Conservation (phyloP, 2,329 filamentous ascomycete species). For the Blumeria graminis region DNA sequence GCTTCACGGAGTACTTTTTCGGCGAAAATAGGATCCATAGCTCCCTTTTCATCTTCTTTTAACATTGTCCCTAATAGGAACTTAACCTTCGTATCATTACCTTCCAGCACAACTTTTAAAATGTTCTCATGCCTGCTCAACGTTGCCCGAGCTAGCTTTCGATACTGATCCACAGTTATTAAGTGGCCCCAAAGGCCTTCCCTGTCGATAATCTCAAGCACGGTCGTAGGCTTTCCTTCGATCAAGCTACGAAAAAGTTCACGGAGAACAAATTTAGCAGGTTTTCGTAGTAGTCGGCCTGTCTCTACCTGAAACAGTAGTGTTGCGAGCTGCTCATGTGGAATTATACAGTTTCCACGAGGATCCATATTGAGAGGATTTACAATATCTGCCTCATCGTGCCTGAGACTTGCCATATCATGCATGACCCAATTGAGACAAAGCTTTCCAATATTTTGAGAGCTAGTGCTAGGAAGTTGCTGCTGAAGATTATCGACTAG, state of each 20-base stretch:
- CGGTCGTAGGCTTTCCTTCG: slow-evolving; percentile 18
- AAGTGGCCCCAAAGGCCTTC: slow-evolving; percentile 29
- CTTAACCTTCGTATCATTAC: slow-evolving; percentile 38
- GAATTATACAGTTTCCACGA: slow-evolving; percentile 10
- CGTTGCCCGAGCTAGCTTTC: slow-evolving; percentile 25
- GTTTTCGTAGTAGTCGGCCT: slow-evolving; percentile 25
- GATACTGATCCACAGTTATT: slow-evolving; percentile 30
- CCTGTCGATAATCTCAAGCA: slow-evolving; percentile 28
- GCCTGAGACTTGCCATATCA: slow-evolving; percentile 44
- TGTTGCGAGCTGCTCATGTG: slow-evolving; percentile 16
- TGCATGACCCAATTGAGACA: slow-evolving; percentile 48
- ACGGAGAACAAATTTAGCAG: slow-evolving; percentile 34
- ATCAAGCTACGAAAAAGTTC: slow-evolving; percentile 21
- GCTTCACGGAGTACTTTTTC: slow-evolving; percentile 27
- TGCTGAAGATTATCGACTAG: slow-evolving; percentile 23
- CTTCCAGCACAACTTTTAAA: slow-evolving; percentile 33
- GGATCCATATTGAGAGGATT: slow-evolving; percentile 9
- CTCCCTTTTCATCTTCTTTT: slow-evolving; percentile 30
- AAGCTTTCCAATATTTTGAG: slow-evolving; percentile 19
- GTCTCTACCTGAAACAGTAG: slow-evolving; percentile 21
- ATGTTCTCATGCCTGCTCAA: slow-evolving; percentile 26
- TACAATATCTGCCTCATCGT: slow-evolving; percentile 17
- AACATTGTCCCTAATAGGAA: slow-evolving; percentile 50
- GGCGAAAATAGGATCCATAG: slow-evolving; percentile 34
- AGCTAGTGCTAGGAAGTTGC: slow-evolving; percentile 2